phyloP scores from a whole-genome alignment of 2,329 filamentous ascomycete genomes.

The Ceratocystis huliohia region DNA sequence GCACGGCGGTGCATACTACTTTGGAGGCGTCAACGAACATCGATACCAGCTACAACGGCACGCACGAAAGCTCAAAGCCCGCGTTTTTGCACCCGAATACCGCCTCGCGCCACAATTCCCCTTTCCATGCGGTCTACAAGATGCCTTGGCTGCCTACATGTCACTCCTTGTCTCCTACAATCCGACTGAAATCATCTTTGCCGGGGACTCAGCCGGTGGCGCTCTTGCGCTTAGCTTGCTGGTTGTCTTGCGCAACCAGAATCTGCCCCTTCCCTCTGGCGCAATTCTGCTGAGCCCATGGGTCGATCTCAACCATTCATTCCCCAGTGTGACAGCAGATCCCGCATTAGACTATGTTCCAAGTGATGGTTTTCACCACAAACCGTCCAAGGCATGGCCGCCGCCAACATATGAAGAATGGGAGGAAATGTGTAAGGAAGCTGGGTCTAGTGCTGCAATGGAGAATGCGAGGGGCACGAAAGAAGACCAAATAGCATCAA shows the following conservation, averaged over 20 bases:
- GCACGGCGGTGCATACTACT: conserved; percentile 90
- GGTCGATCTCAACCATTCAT: conserved; percentile 92
- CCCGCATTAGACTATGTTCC: conserved; percentile 79
- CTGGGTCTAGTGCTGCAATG: conserved; percentile 29
- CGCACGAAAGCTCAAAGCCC: conserved; percentile 81
- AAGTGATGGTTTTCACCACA: conserved; percentile 74
- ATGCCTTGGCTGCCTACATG: conserved; percentile 79
- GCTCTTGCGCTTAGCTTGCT: conserved; percentile 78
- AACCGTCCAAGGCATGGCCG: conserved; percentile 82
- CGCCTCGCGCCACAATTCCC: conserved; percentile 86
- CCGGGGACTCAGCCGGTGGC: conserved; percentile 85
- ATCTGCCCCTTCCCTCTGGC: conserved; percentile 73
- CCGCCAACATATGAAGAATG: conserved; percentile 73
- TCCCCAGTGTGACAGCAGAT: conserved; percentile 70
- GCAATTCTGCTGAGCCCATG: conserved; percentile 87
- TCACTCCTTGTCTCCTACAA: conserved; percentile 65
- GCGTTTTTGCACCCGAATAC: conserved; percentile 78
- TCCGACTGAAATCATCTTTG: conserved; percentile 70
- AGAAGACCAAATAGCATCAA: conserved; percentile 9
- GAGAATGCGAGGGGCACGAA: background rate
- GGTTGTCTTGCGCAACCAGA: conserved; percentile 68
- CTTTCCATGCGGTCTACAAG: conserved; percentile 83
- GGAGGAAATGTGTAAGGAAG: conserved; percentile 38
- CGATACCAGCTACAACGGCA: conserved; percentile 97
- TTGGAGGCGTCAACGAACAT: conserved; percentile 90